phyloP scores from a whole-genome alignment of 371 early-diverging fungal genomes.

The Blastocladiella emersonii region DNA sequence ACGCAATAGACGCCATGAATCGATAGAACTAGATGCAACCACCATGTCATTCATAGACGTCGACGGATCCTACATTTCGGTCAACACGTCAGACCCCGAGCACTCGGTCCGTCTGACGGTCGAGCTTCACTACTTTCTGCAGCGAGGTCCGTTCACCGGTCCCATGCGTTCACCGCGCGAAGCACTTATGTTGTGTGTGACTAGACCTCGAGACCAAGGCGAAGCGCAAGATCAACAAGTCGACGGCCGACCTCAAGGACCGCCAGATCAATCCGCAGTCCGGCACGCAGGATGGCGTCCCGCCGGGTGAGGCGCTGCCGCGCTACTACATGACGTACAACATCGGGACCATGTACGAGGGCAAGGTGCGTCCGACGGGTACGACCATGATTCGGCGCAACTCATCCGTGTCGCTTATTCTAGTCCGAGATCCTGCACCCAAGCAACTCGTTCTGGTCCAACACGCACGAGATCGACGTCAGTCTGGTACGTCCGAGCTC shows the following conservation, averaged over 20 bases:
- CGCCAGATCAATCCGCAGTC: neutral
- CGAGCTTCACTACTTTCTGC: neutral
- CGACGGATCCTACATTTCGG: neutral
- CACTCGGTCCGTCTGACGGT: neutral
- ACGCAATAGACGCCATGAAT: too few relatives aligned
- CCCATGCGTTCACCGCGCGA: neutral
- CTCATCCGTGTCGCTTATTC: neutral
- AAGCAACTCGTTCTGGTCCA: neutral
- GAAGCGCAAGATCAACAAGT: neutral
- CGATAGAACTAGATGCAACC: too few relatives aligned
- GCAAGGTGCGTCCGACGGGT: neutral
- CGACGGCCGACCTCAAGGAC: neutral
- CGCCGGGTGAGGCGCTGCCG: neutral
- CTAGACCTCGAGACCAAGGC: neutral
- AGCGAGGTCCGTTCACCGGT: neutral
- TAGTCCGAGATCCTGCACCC: conserved; percentile 1
- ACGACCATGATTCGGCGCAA: neutral
- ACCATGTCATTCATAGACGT: neutral
- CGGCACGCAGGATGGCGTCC: neutral
- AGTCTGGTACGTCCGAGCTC: neutral
- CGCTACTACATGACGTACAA: neutral
- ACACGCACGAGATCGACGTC: neutral
- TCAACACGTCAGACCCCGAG: neutral
- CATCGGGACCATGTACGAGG: neutral
- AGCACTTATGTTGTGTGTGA: neutral